Evolutionary conservation across 768 basidiomycete species (phyloP).

Genomic region (Favolaschia claudopus): DNA sequence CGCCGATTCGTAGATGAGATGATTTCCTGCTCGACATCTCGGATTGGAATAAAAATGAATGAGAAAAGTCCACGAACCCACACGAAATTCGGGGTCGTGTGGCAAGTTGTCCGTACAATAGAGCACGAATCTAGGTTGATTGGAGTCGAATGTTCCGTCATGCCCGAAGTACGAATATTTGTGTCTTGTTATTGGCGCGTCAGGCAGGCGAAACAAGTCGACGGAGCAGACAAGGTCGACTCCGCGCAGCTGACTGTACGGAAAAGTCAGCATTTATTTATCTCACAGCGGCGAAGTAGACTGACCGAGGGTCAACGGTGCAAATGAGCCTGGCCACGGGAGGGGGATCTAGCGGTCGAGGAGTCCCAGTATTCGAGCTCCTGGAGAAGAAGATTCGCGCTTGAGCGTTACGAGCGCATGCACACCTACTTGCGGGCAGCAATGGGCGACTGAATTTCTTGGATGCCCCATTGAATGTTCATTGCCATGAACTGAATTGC

Average conservation of each 20-base stretch:
- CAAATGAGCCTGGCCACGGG: constrained; percentile 12
- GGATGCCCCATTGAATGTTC: neutral
- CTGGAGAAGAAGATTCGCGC: neutral
- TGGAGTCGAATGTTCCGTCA: neutral
- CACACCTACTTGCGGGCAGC: constrained; percentile 10
- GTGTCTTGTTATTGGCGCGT: neutral
- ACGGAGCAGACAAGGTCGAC: neutral
- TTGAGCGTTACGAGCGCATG: neutral
- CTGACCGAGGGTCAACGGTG: neutral
- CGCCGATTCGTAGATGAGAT: neutral
- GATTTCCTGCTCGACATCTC: constrained; percentile 1
- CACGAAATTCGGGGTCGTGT: neutral
- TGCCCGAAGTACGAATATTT: constrained; percentile 9
- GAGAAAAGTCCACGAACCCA: neutral
- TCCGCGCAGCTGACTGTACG: neutral
- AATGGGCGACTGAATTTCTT: constrained; percentile 15
- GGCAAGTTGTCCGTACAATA: neutral
- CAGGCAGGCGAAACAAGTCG: constrained; percentile 23
- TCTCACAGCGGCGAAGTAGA: too few relatives aligned
- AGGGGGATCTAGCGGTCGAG: constrained; percentile 18
- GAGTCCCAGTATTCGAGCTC: neutral
- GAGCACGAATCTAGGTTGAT: neutral
- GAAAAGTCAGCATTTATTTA: too few relatives aligned
- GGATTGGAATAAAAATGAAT: neutral
- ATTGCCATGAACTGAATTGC: neutral